phyloP scores from a whole-genome alignment of 352 stramenopile species.

The Pythium plurisporium region DNA sequence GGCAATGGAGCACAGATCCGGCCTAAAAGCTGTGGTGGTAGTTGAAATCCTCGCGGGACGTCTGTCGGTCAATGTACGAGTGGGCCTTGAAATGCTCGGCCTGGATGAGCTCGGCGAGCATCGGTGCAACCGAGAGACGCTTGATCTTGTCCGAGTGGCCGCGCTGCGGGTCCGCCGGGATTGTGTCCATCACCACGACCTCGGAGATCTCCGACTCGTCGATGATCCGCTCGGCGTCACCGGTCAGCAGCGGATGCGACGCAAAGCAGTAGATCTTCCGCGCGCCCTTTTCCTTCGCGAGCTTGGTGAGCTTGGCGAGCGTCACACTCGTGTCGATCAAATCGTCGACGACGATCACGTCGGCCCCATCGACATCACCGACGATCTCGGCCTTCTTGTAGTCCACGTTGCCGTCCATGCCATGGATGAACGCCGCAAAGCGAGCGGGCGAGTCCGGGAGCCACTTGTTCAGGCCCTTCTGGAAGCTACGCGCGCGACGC shows the following conservation, averaged over 20 bases:
- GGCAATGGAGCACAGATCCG: no score
- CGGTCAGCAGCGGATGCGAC: conserved; percentile 88
- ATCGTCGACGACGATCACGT: conserved; percentile 92
- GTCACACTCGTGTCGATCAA: conserved; percentile 87
- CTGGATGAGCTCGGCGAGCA: conserved; percentile 89
- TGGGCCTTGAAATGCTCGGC: conserved; percentile 89
- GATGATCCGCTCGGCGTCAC: conserved; percentile 82
- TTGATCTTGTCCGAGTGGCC: conserved; percentile 85
- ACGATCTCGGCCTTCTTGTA: conserved; percentile 81
- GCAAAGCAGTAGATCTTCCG: conserved; percentile 89
- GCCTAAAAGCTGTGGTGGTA: conserved; percentile 86
- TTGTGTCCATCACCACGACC: conserved; percentile 90
- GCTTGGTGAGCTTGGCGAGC: conserved; percentile 75
- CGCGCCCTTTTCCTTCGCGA: conserved; percentile 78
- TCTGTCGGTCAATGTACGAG: conserved; percentile 87
- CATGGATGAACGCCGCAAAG: conserved; percentile 83
- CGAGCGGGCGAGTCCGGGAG: conserved; percentile 72
- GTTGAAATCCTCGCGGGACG: conserved; percentile 81
- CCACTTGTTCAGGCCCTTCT: conserved; percentile 85
- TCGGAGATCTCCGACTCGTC: conserved; percentile 76
- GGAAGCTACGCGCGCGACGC: conserved; percentile 80
- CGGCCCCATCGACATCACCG: conserved; percentile 81
- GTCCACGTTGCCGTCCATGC: conserved; percentile 47
- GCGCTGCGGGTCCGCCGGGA: conserved; percentile 52
- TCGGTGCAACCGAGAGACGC: conserved; percentile 80